Conservation (phyloP, 2,329 filamentous ascomycete species). For the Gaeumannomyces tritici region DNA sequence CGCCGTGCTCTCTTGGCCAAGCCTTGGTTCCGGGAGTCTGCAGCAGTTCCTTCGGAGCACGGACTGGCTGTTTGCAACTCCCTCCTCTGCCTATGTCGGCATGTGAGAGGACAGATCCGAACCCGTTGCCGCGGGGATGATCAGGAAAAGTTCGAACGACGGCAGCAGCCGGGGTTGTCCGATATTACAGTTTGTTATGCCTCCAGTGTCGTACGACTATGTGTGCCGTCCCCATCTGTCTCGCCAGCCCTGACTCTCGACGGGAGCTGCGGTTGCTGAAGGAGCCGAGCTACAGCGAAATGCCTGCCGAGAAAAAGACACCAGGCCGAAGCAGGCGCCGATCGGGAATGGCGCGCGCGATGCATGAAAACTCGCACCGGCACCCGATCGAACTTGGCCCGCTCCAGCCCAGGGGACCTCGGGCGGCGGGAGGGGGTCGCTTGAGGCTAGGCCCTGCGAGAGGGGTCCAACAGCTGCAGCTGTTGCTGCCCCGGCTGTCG, state of each 20-base stretch:
- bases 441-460: background rate
- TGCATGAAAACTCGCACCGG: background rate
- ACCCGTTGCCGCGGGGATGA: too few relatives aligned
- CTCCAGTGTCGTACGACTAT: background rate
- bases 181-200: too few relatives aligned
- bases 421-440: background rate
- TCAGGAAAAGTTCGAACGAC: too few relatives aligned
- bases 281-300: background rate
- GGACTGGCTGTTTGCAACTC: too few relatives aligned
- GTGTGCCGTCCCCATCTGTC: too few relatives aligned
- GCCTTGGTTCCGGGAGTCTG: too few relatives aligned
- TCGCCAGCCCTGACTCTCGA: background rate
- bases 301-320: background rate
- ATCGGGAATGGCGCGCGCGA: background rate
- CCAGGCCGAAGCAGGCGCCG: too few relatives aligned
- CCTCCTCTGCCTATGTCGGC: too few relatives aligned
- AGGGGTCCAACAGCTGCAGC: background rate
- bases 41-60: too few relatives aligned
- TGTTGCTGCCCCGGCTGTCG: background rate
- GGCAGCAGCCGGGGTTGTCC: too few relatives aligned
- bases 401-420: background rate
- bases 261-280: background rate
- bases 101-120: too few relatives aligned
- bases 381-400: background rate
- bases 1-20: too few relatives aligned